phyloP scores from a whole-genome alignment of 2,329 filamentous ascomycete species.

The Sclerotinia sclerotiorum region DNA sequence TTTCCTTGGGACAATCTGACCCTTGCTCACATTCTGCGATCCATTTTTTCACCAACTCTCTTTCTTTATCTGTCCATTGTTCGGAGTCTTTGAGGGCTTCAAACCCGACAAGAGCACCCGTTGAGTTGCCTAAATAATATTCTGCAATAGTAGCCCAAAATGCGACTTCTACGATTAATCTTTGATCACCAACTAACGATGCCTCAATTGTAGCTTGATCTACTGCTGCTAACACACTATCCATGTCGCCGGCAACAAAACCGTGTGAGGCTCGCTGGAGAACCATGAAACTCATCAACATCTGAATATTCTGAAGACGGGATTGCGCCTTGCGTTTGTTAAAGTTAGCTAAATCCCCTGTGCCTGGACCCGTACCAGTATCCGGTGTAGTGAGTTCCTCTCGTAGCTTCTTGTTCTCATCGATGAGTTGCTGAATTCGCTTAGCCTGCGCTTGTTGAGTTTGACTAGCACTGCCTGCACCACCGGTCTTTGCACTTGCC shows the following conservation, averaged over 20 bases:
- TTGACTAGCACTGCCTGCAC: neutral
- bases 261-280: slow-evolving; percentile 9
- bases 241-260: neutral
- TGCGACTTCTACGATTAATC: neutral
- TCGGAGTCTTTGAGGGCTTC: neutral
- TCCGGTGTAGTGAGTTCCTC: neutral
- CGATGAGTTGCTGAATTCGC: neutral
- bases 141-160: neutral
- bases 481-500: neutral
- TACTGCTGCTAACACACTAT: neutral
- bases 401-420: neutral
- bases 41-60: neutral
- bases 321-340: neutral
- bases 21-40: neutral
- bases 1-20: neutral
- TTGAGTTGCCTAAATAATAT: slow-evolving; percentile 4
- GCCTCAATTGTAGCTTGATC: neutral
- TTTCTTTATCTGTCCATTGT: neutral
- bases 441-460: neutral
- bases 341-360: neutral
- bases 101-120: neutral
- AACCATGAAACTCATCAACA: slow-evolving; percentile 4
- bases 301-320: neutral
- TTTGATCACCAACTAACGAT: neutral
- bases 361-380: rapidly evolving